Base-by-base conservation (phyloP, 73 alveolate species). In the Stentor roeselii region DNA sequence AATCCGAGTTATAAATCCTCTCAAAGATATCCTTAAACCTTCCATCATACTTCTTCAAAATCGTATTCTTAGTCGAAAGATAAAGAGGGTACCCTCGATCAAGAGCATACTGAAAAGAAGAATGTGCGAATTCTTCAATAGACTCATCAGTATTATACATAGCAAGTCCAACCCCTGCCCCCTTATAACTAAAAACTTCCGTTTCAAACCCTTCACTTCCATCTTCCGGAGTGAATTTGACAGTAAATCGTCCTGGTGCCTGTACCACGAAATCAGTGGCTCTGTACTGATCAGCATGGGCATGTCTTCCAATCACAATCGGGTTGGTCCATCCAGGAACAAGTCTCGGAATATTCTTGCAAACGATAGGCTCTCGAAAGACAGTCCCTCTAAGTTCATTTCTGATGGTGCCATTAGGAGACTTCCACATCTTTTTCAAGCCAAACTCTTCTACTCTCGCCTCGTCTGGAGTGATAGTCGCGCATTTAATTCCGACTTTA, bases 301-400 rank as follows among this genome's bases (percentile, higher is more conserved):
- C 95, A 90, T 95, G 99, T 85, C 99, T 89, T 36, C 98, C 99
- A 77, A 95, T 93, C 38, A 95, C 86, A 78, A 95, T 93, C 0
- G 99, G 99, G 67, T 93, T 41, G 42, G 94, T 87, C 99, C 99
- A 95, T 36, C 97, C 96, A 59, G 99, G 98, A 21, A 95, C 98
- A 31, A 90, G 86, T 80, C 93, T 85, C 59, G 98, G 98, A 77
- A 94, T 90, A 78, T 93, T 93, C 61, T 83, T 86, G 90, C 96
- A 87, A 76, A 93, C 61, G 75, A 95, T 95, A 35, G 99, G 99
- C 67, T 93, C 98, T 84, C 99, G 86, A 94, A 95, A 95, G 39
- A 93, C 97, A 15, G 99, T 93, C 32, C 99, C 99, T 78, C 94
- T 94, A 75, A 95, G 89, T 31, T 90, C 91, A 84, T 92, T 94